A percentile compares a stretch with the other conserved stretches of the same genome.
Conservation (phyloP, 73 alveolate species). For the Tetrahymena malaccensis region DNA sequence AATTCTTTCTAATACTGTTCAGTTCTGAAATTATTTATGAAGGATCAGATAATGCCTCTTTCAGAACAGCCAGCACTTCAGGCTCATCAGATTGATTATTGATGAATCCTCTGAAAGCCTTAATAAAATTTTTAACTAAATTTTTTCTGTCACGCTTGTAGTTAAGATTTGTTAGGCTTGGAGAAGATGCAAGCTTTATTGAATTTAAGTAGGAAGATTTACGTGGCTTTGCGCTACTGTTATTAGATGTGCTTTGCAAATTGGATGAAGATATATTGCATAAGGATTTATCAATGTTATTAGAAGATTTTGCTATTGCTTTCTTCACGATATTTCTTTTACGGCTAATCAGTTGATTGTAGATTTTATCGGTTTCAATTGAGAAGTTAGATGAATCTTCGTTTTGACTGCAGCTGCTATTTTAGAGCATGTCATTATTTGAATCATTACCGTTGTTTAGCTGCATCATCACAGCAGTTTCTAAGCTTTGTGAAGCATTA, state of each 20-base stretch:
- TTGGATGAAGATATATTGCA: not conserved
- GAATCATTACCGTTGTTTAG: not conserved
- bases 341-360: not conserved
- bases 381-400: not conserved
- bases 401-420: not conserved
- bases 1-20: not conserved
- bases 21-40: not conserved
- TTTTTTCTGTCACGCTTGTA: not conserved
- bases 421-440: not conserved
- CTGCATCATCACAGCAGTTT: not conserved
- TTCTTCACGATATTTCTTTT: not conserved
- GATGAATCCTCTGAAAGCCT: not conserved
- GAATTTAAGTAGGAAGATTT: not conserved
- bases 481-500: not conserved
- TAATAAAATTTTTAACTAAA: not conserved
- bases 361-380: not conserved
- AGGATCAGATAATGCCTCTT: not conserved
- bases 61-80: not conserved
- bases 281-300: not conserved
- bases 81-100: not conserved
- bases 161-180: not conserved
- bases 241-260: not conserved
- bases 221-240: not conserved
- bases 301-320: not conserved
- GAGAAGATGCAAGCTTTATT: not conserved